Base-by-base conservation (phyloP, 2,329 filamentous ascomycete species). In the Orbilia ellipsospora region DNA sequence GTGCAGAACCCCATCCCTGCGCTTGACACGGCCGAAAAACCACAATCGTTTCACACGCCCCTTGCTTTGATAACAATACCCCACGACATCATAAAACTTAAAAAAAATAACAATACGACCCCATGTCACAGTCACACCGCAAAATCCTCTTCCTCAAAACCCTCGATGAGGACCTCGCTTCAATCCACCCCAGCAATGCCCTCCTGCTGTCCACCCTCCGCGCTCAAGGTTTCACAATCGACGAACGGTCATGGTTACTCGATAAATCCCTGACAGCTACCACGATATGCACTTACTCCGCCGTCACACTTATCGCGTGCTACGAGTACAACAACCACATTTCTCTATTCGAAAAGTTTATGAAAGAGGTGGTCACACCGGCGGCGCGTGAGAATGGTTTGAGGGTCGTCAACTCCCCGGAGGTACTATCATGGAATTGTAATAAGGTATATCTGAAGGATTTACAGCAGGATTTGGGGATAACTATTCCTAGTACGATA, bases 81-180 rank as follows among this genome's bases (percentile, higher is more conserved):
- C 15, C 4, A 15, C 26, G 28, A 40, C 23, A 51, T 8, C 55
- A 7, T 51, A 28, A 56, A 40, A 18, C 13, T 45, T 31, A 56
- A 44, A 45, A 18, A 54, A 31, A 31, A 42, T 2, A 4, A 23
- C 2, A 23, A 23, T 23, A 23, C 4, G 4, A 23, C 23, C 23
- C 23, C 23, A 20, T 10, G 2, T 20, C 40, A 31, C 23, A 31
- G 12, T 10, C 23, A 4, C 8, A 31, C 12, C 61, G 20, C 20
- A 52, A 54, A 13, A 48, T 66, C 16, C 48, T 73, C 20, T 73
- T 66, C 40, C 55, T 73, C 45, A 73, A 73, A 36, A 73, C 69
- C n/a, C 18, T 31, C 26, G 26, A 54, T 44, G 50, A 56, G 1
- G 12, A 31, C 28, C n/a, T 73, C 26, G 44, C 61, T 4, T 23